Conservation (phyloP, 345 rosid genomes). For the Euphorbia lathyris region DNA sequence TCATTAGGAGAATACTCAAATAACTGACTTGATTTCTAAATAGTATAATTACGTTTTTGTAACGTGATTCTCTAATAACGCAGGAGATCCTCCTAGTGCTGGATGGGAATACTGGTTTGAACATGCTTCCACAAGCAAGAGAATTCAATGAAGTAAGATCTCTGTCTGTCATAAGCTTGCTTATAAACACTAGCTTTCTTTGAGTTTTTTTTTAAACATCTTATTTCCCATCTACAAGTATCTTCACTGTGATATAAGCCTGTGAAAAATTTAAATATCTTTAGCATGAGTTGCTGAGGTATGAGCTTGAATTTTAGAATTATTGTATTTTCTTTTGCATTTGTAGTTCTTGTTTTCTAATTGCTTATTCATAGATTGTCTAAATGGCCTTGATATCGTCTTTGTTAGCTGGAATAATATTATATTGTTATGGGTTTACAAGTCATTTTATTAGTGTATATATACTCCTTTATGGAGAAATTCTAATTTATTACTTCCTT, state of each 20-base stretch:
- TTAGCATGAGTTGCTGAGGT: background rate
- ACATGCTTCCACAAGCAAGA: constrained; percentile 99
- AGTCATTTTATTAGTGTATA: no score
- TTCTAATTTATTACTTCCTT: no score
- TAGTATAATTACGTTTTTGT: background rate
- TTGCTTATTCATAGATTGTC: no score
- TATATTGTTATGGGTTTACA: no score
- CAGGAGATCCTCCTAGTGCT: constrained; percentile 93
- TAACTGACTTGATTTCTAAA: constrained; percentile 4
- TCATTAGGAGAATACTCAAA: background rate
- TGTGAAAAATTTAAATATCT: background rate
- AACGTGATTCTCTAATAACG: constrained; percentile 16
- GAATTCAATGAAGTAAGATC: constrained; percentile 87
- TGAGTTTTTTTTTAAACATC: background rate
- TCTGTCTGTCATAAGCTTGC: constrained; percentile 14
- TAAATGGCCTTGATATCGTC: no score
- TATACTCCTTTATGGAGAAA: no score
- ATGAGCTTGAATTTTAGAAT: no score
- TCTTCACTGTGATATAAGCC: background rate
- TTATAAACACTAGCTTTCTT: background rate
- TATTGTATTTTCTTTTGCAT: no score
- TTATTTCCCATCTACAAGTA: background rate
- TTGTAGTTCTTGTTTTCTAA: no score
- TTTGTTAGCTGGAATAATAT: no score
- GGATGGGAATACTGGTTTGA: constrained; percentile 95